phyloP scores from a whole-genome alignment of 345 rosid species.

The Gossypium bickii region DNA sequence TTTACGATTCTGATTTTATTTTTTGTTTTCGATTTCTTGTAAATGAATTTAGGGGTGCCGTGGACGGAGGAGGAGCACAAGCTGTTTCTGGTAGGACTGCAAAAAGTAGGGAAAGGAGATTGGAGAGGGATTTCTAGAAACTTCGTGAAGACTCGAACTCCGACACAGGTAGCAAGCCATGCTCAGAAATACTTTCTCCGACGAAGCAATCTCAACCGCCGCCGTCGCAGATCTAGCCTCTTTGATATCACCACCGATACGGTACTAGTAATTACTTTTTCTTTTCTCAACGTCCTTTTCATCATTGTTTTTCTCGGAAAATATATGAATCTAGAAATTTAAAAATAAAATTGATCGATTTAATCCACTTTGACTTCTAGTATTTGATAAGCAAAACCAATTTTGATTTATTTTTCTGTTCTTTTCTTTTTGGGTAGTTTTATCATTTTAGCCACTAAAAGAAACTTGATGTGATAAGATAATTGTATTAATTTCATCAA shows the following conservation, averaged over 20 bases:
- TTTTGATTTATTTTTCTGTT: background rate
- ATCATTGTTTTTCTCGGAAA: constrained; percentile 2
- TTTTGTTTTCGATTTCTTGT: background rate
- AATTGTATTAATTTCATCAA: background rate
- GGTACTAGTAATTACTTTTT: constrained; percentile 28
- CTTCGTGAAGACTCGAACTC: constrained; percentile 81
- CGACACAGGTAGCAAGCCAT: constrained; percentile 96
- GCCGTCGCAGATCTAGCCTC: constrained; percentile 89
- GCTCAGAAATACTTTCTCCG: constrained; percentile 95
- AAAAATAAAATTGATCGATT: background rate
- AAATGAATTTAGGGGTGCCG: constrained; percentile 56
- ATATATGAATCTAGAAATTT: background rate
- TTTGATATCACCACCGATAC: constrained; percentile 84
- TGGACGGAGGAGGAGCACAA: constrained; percentile 99
- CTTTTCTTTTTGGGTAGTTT: background rate
- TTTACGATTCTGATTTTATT: background rate
- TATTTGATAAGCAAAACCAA: background rate
- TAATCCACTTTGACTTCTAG: background rate
- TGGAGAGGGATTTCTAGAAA: constrained; percentile 92
- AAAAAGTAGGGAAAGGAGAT: constrained; percentile 88
- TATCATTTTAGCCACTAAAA: background rate
- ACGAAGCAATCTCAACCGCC: constrained; percentile 72
- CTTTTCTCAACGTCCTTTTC: background rate
- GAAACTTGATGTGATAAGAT: background rate
- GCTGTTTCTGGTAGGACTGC: constrained; percentile 72